phyloP scores from a whole-genome alignment of 2,329 filamentous ascomycete species.

The Aspergillus pseudoglaucus region DNA sequence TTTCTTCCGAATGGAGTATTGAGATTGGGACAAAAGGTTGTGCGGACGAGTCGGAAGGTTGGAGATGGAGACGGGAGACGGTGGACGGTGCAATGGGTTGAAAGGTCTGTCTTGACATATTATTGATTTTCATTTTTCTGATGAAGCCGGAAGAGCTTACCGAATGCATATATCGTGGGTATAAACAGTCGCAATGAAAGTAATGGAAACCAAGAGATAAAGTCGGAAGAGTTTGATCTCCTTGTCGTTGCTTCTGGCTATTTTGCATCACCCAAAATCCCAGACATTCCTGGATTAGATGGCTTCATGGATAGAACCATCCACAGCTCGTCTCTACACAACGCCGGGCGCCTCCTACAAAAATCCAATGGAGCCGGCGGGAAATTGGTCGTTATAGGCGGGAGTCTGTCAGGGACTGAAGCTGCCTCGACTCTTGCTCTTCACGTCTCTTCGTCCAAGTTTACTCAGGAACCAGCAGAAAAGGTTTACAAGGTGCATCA shows the following conservation, averaged over 20 bases:
- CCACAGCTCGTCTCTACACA: slow-evolving; percentile 63
- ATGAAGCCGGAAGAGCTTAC: no score
- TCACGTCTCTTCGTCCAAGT: slow-evolving; percentile 58
- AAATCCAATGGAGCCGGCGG: slow-evolving; percentile 31
- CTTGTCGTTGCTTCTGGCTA: slow-evolving; percentile 70
- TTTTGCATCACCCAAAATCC: slow-evolving; percentile 58
- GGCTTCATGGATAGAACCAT: slow-evolving; percentile 46
- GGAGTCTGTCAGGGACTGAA: slow-evolving; percentile 77
- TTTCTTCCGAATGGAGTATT: slow-evolving; percentile 49
- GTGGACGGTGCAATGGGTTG: slow-evolving; percentile 35
- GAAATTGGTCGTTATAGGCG: slow-evolving; percentile 68
- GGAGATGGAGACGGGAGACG: slow-evolving; percentile 17
- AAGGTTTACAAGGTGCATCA: slow-evolving; percentile 52
- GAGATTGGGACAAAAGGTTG: slow-evolving; percentile 43
- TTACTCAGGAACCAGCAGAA: slow-evolving; percentile 21
- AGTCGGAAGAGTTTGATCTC: slow-evolving; percentile 54
- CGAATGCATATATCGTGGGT: not conserved
- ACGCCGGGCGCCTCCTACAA: slow-evolving; percentile 32
- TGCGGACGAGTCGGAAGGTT: slow-evolving; percentile 20
- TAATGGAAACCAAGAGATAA: slow-evolving; percentile 1
- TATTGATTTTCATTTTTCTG: not conserved
- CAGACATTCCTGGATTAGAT: slow-evolving; percentile 34
- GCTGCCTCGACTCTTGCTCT: slow-evolving; percentile 65
- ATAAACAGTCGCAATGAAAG: not conserved
- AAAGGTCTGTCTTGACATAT: slow-evolving; percentile 10